Evolutionary conservation across 73 alveolate species (phyloP).

Genomic region (Blepharisma japonicum): DNA sequence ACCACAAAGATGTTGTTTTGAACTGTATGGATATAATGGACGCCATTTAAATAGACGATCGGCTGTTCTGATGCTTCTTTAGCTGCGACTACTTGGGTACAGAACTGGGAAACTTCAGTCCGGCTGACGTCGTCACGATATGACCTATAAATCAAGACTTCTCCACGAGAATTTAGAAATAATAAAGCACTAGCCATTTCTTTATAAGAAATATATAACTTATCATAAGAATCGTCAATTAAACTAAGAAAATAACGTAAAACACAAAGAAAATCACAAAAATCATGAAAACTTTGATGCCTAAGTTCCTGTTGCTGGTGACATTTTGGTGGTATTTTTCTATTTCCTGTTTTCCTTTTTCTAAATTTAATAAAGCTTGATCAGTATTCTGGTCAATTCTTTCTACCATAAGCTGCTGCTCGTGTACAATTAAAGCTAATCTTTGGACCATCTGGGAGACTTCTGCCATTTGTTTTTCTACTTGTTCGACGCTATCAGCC

Average conservation of each 20-base stretch:
- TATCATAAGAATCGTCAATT: background rate
- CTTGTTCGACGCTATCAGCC: conserved; percentile 24
- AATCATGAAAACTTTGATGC: conserved; percentile 29
- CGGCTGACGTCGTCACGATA: conserved; percentile 91
- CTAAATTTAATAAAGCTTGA: background rate
- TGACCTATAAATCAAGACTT: conserved; percentile 91
- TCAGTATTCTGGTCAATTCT: conserved; percentile 25
- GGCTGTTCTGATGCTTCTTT: conserved; percentile 98
- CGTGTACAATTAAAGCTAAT: conserved; percentile 17
- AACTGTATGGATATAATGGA: conserved; percentile 80
- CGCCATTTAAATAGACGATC: conserved; percentile 89
- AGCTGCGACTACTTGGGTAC: conserved; percentile 96
- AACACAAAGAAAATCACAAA: conserved; percentile 29
- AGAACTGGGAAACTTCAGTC: conserved; percentile 89
- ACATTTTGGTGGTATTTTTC: conserved; percentile 12
- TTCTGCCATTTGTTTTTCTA: conserved; percentile 17
- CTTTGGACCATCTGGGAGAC: conserved; percentile 9
- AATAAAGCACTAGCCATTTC: conserved; percentile 89
- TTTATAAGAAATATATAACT: background rate
- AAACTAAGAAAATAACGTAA: conserved; percentile 14
- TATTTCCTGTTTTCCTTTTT: conserved; percentile 3
- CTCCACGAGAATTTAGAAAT: conserved; percentile 92
- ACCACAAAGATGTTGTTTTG: conserved; percentile 74
- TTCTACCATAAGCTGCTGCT: conserved; percentile 16
- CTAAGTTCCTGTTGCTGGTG: conserved; percentile 14